Conservation (phyloP, 1,284 basidiomycete genomes). For the Heimioporus retisporus region DNA sequence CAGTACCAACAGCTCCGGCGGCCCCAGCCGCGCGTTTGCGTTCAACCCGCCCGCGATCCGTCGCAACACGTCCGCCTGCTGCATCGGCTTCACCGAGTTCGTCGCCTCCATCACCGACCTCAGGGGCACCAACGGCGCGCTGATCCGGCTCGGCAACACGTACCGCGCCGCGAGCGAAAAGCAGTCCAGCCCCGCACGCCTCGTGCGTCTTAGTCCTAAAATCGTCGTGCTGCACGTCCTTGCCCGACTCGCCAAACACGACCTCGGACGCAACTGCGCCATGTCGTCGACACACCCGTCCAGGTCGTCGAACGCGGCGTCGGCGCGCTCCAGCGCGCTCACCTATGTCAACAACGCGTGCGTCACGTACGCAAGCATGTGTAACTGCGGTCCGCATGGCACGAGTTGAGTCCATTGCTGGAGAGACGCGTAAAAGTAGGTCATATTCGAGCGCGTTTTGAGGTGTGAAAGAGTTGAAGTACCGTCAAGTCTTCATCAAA, state of each 20-base stretch:
- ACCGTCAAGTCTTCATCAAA: constrained; percentile 73
- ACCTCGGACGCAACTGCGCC: constrained; percentile 92
- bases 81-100: constrained; percentile 85
- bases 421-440: constrained; percentile 72
- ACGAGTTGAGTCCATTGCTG: constrained; percentile 81
- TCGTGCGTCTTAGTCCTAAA: constrained; percentile 97
- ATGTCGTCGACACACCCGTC: constrained; percentile 86
- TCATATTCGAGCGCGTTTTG: constrained; percentile 10
- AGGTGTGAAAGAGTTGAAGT: constrained; percentile 1
- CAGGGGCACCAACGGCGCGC: constrained; percentile 83
- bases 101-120: constrained; percentile 92
- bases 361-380: constrained; percentile 89
- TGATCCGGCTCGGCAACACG: constrained; percentile 82
- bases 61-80: constrained; percentile 88
- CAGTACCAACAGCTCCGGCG: constrained; percentile 82
- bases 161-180: constrained; percentile 85
- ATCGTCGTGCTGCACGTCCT: constrained; percentile 90
- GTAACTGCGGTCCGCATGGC: constrained; percentile 97
- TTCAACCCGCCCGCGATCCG: constrained; percentile 90
- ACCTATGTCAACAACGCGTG: constrained; percentile 89
- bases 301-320: constrained; percentile 65
- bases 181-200: constrained; percentile 86
- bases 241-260: constrained; percentile 94
- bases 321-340: constrained; percentile 68
- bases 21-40: constrained; percentile 79